phyloP scores from a whole-genome alignment of 75 land plant genomes.

The Adiantum capillusveneris region DNA sequence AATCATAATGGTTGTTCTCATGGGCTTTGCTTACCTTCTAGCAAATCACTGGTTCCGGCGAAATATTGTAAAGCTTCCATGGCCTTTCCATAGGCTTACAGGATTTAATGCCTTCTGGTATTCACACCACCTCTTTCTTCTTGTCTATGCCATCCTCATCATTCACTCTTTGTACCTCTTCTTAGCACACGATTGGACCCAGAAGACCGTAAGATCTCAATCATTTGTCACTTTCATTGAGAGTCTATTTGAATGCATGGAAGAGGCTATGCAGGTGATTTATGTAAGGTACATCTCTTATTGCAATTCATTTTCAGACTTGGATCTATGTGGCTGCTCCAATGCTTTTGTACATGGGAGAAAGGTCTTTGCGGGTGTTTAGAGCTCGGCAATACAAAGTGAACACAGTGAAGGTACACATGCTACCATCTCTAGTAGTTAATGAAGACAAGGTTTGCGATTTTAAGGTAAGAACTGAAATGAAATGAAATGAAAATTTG shows the following conservation, averaged over 20 bases:
- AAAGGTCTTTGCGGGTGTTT: slow-evolving; percentile 15
- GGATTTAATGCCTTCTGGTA: slow-evolving; percentile 36
- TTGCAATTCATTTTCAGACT: slow-evolving; percentile 11
- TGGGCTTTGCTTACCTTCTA: slow-evolving; percentile 18
- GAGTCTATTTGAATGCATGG: neutral
- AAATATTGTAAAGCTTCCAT: slow-evolving; percentile 19
- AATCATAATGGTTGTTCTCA: slow-evolving; percentile 21
- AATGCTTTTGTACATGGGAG: slow-evolving; percentile 19
- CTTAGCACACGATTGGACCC: slow-evolving; percentile 19
- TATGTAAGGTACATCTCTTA: too few relatives aligned
- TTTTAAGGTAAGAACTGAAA: neutral
- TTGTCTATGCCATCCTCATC: slow-evolving; percentile 25
- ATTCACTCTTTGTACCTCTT: slow-evolving; percentile 18
- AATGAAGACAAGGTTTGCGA: too few relatives aligned
- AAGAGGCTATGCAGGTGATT: too few relatives aligned
- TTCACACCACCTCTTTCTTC: slow-evolving; percentile 25
- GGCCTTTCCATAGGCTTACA: slow-evolving; percentile 29
- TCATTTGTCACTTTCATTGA: neutral
- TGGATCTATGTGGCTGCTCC: slow-evolving; percentile 29
- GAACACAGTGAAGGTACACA: slow-evolving; percentile 20
- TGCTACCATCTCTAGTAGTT: too few relatives aligned
- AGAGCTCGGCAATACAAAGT: slow-evolving; percentile 20
- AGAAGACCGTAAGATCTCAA: slow-evolving; percentile 18
- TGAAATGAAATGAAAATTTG: too few relatives aligned
- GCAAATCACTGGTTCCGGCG: slow-evolving; percentile 16